Evolutionary conservation across 176 grass and related monocot genomes (phyloP), one percentile per base, ranked within the genome.

Genomic region (Melocanna baccifera): DNA sequence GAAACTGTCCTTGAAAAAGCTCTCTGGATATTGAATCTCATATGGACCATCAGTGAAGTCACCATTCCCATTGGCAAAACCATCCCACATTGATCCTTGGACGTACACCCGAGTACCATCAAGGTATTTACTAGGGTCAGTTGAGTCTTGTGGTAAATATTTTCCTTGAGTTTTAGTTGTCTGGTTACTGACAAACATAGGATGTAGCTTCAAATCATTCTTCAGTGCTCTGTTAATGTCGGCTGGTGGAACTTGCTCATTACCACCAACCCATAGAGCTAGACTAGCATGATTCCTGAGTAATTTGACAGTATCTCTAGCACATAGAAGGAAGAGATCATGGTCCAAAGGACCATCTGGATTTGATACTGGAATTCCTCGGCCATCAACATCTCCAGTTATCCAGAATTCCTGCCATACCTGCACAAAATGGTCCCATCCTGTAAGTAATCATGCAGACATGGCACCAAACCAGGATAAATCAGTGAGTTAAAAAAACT

Each of bases 381-480:
- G 80, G 10, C 96, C 96, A 85, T 98, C 96, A 9, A 90, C 86
- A 83, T 98, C 96, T 85, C 96, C 93, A 83, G 96, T 98, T 89
- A 98, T 98, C 93, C 96, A 98, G 82, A 98, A 98, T 65, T 98
- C 93, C 72, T 98, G 96, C 96, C 96, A 98, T 56, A 98, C 96
- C 96, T 98, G 76, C 41, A 90, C 5, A 73, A 73, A 85, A 89
- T 39, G 37, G 18, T 71, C 86, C 40, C 45, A 32, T 78, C 64
- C 23, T 82, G 62, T 59, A 81, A 92, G 55, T 58, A 77, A 82
- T 62, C 15, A 26, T 48, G 28, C 76, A 85, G 40, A 61, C 23
- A 42, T 61, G n/a, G 40, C 41, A 46, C 47, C n/a, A 58, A 68
- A 83, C 20, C 9, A 26, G 1, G 7, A 62, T 62, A n/a, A 53